Evolutionary conservation across 1,284 basidiomycete genomes (phyloP).

Genomic region (Trichosporon coremiiforme): DNA sequence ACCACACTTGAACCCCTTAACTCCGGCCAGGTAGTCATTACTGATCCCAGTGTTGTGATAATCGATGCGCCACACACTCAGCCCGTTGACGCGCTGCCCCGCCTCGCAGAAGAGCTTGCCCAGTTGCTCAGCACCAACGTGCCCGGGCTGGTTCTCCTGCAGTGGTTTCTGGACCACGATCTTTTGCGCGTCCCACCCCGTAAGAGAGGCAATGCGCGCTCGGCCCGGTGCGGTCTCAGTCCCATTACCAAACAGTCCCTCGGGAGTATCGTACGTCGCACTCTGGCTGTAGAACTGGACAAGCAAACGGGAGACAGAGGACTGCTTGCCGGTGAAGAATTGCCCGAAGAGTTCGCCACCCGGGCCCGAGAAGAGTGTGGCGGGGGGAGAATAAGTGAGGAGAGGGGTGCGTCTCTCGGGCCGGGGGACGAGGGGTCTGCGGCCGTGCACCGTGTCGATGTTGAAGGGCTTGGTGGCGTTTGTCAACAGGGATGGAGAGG

Average conservation of each 20-base stretch:
- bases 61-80: constrained; percentile 17
- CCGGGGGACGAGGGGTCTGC: no score
- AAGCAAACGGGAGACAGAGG: background rate
- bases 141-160: constrained; percentile 14
- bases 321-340: background rate
- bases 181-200: background rate
- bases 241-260: background rate
- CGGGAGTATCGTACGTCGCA: background rate
- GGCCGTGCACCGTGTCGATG: no score
- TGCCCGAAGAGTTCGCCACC: background rate
- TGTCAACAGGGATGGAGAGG: no score
- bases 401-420: background rate
- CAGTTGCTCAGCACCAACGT: background rate
- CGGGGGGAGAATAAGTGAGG: constrained; percentile 11
- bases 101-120: constrained; percentile 12
- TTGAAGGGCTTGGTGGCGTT: no score
- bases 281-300: constrained; percentile 17
- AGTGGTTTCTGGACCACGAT: constrained; percentile 21
- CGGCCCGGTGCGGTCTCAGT: background rate
- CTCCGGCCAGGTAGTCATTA: background rate
- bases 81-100: background rate
- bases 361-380: background rate
- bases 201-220: background rate
- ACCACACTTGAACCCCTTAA: background rate
- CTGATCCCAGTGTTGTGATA: background rate